Base-by-base conservation (phyloP, 345 rosid genomes). In the Erysimum cheiranthoides region DNA sequence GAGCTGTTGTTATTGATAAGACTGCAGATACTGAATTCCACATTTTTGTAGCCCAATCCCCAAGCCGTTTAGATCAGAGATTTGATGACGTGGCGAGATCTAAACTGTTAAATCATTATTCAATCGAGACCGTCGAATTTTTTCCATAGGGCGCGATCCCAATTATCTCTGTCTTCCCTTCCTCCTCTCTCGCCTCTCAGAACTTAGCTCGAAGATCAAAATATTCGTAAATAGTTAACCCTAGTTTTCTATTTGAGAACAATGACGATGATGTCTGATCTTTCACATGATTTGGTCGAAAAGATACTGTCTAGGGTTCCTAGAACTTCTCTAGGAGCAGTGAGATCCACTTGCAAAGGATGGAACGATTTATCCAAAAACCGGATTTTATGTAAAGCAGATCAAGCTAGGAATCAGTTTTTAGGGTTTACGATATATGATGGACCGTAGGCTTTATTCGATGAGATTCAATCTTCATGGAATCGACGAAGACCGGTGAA, bases 21-120 rank as follows among this genome's bases (percentile, higher is more conserved):
- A 21, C 25, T 21, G 25, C 25, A 21, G 25, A 21, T 21, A 21
- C 25, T 21, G 25, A 21, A 21, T 21, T 21, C 1, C 25, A 21
- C 25, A 21, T 21, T 21, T 21, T 21, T 21, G 25, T 21, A 21
- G 25, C 25, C 25, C 25, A 21, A 21, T 21, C 25, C 25, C 25
- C 25, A 21, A 21, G 25, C 25, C 25, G 25, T 21, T 21, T 21
- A 21, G 25, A 21, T 60, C 1, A 5, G 25, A 14, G 9, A 12
- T 18, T 57, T 7, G 36, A 72, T 66, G 73, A 71, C 69, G 77
- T 72, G 81, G 57, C 63, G 1, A 31, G 3, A 78, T 78, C 81
- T 34, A 4, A 51, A 5, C 56, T 27, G 69, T 39, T 66, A n/a
- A 38, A 59, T 47, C 34, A 14, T 18, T 35, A 0, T 57, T 66